phyloP scores from a whole-genome alignment of 257 asterid genomes.

The Primulina eburnea region DNA sequence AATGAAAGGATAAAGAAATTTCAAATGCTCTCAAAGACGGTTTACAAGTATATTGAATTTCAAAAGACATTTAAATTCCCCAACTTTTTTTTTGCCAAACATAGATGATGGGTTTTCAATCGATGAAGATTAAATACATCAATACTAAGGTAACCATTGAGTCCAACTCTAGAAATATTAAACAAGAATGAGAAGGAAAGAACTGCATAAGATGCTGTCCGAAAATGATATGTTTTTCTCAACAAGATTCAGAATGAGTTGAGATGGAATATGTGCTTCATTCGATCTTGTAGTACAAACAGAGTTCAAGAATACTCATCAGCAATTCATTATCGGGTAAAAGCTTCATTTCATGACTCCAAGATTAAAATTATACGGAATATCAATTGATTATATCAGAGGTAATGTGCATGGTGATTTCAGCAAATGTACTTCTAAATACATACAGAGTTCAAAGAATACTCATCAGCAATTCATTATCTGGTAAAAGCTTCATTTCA shows the following conservation, averaged over 20 bases:
- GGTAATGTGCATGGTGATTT: neutral
- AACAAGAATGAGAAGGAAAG: neutral
- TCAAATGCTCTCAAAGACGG: too few relatives aligned
- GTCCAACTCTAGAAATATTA: neutral
- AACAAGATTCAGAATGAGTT: neutral
- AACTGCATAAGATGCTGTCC: neutral
- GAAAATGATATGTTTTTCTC: neutral
- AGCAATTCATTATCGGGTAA: too few relatives aligned
- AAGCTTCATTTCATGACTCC: too few relatives aligned
- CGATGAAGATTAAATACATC: neutral
- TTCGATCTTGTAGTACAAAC: neutral
- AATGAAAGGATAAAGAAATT: neutral
- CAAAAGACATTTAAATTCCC: neutral
- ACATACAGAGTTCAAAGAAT: too few relatives aligned
- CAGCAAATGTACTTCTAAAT: neutral
- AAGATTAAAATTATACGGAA: too few relatives aligned
- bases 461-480: too few relatives aligned
- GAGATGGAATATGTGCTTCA: neutral
- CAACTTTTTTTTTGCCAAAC: neutral
- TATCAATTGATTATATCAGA: neutral
- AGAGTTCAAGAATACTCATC: too few relatives aligned
- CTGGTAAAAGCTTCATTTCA: too few relatives aligned
- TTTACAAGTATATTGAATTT: too few relatives aligned
- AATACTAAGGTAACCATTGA: neutral
- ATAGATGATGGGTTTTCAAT: neutral